Evolutionary conservation across 345 rosid genomes (phyloP).

Genomic region (sweet orange (Citrus sinensis)): DNA sequence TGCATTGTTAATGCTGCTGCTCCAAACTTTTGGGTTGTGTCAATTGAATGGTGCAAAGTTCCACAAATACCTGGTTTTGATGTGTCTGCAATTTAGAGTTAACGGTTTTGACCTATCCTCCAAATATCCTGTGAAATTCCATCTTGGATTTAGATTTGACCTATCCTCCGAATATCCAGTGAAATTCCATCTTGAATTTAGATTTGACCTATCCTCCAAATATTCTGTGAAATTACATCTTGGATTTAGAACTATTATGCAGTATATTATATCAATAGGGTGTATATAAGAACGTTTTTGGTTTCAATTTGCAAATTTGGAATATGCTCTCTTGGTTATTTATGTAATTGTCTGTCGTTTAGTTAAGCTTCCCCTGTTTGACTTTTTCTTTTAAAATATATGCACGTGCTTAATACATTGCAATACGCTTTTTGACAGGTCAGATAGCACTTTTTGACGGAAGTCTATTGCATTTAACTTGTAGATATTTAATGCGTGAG

Average conservation of each 20-base stretch:
- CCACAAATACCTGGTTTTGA: background rate
- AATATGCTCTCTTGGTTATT: background rate
- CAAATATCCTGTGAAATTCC: background rate
- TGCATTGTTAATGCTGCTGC: background rate
- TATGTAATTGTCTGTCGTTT: background rate
- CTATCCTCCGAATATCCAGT: no score
- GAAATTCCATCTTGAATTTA: background rate
- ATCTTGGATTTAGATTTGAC: background rate
- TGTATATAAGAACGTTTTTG: background rate
- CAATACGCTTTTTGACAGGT: background rate
- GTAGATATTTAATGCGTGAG: conserved; percentile 3
- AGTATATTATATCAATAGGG: background rate
- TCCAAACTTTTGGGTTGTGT: background rate
- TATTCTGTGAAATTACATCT: background rate
- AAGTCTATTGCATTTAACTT: background rate
- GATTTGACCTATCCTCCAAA: no score
- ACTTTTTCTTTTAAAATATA: background rate
- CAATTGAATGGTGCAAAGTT: background rate
- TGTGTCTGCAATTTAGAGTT: background rate
- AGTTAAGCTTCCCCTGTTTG: background rate
- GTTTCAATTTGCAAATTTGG: background rate
- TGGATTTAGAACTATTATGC: background rate
- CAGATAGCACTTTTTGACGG: background rate
- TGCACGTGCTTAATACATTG: background rate
- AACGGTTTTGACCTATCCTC: background rate